Percentiles rank a stretch among this genome's conserved stretches.
phyloP scores from a whole-genome alignment of 768 basidiomycete species.

The Zangia roseola region DNA sequence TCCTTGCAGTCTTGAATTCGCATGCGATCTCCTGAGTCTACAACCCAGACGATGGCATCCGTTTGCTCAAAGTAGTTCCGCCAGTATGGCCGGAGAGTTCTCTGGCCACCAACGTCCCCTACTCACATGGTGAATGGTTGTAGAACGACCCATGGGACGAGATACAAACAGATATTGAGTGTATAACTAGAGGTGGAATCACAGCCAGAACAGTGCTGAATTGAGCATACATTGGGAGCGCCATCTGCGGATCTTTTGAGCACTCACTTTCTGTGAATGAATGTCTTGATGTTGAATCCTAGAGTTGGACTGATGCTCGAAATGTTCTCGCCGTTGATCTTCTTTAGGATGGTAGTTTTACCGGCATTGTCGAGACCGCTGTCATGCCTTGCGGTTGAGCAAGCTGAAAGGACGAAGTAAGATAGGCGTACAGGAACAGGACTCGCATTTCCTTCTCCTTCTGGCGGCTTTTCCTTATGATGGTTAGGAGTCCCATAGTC shows the following conservation, averaged over 20 bases:
- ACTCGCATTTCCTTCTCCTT: constrained; percentile 98
- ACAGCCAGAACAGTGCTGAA: constrained; percentile 19
- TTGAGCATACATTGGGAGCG: constrained; percentile 13
- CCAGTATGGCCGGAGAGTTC: constrained; percentile 96
- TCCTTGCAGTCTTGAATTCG: constrained; percentile 87
- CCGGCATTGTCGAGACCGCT: constrained; percentile 98
- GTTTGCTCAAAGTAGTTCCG: constrained; percentile 99
- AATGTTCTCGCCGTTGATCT: constrained; percentile 91
- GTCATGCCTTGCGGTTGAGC: constrained; percentile 25
- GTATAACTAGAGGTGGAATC: constrained; percentile 38
- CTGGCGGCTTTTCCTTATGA: constrained; percentile 92
- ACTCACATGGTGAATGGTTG: constrained; percentile 67
- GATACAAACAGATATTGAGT: constrained; percentile 42
- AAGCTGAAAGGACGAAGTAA: constrained; percentile 3
- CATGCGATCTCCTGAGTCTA: constrained; percentile 91
- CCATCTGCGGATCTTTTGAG: constrained; percentile 19
- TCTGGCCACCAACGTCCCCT: constrained; percentile 99
- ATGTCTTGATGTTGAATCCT: constrained; percentile 99
- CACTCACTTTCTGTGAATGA: constrained; percentile 81
- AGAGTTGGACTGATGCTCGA: constrained; percentile 86
- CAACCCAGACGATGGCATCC: constrained; percentile 97
- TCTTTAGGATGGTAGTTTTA: constrained; percentile 97
- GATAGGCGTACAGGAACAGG: constrained; percentile 73
- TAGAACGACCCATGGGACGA: background rate
- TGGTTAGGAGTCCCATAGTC: constrained; percentile 91